Evolutionary conservation across 2,329 filamentous ascomycete genomes (phyloP), one percentile per base, ranked within the genome.

Genomic region (Xylariaceae sp.): DNA sequence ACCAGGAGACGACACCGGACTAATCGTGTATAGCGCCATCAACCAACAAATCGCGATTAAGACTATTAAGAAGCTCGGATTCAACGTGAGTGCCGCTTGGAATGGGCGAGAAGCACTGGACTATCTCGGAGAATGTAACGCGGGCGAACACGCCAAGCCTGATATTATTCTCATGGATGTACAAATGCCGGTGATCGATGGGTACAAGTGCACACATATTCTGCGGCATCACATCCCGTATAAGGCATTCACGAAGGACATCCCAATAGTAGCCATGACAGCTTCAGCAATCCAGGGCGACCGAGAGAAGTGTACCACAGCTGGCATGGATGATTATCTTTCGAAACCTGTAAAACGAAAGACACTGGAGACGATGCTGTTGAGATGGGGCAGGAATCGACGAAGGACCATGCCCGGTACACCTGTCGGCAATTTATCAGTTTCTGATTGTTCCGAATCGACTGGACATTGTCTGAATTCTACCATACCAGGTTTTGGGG

Each of bases 191-290:
- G 78, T 89, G 30, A 79, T 88, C 47, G 87, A 90, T 54, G 87
- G 87, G 1, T 90, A 90, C 60, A 78, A 79, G 43, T 85, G 85
- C 32, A 90, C 86, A 0, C 84, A 88, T 51, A 72, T 85, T 9
- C 73, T 91, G 34, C 74, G 85, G 13, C 81, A 85, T 41, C 79
- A 86, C 50, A 57, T 73, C 2, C 81, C 83, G 0, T 89, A 85
- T 63, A 80, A 74, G 31, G 55, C 67, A 2, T 73, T 76, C 39
- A 69, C 79, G 3, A 69, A 73, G 41, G 70, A 81, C 33, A 81
- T 87, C 4, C 85, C 85, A 0, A 87, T 89, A 38, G 81, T 89
- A 29, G 85, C 85, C n/a, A 87, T 89, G 83, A 89, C 85, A 0
- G 86, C 85, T 4, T 86, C 81, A 3, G 85, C 85, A 1, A 88